Percentiles rank a stretch among this genome's conserved stretches.
These are phyloP conservation scores for Podospora pseudopauciseta DNA, from an alignment of 495 filamentous ascomycete genomes.

Conservation along the genomic window DNA sequence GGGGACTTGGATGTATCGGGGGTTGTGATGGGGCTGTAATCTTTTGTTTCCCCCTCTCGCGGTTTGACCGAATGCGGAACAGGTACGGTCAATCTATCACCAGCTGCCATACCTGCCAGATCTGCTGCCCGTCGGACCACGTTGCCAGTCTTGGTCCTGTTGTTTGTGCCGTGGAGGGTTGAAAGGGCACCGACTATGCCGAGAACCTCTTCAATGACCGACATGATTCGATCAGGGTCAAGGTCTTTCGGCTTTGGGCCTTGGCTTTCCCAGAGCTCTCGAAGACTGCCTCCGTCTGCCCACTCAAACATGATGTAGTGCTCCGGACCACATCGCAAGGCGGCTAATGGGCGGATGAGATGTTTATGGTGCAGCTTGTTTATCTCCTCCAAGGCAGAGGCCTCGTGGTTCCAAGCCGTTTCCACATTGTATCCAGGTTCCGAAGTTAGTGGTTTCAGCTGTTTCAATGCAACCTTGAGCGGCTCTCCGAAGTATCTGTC, in stretches of 20 bases:
- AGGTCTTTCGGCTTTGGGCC: neutral
- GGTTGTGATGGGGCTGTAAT: neutral
- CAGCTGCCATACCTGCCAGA: neutral
- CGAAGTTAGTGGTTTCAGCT: neutral
- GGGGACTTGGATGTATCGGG: neutral
- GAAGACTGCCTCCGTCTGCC: conserved; percentile 11
- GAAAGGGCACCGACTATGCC: neutral
- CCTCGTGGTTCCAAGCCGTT: conserved; percentile 6
- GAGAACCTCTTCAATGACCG: neutral
- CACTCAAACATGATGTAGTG: conserved; percentile 16
- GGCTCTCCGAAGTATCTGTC: neutral
- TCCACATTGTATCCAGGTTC: neutral
- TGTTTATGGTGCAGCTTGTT: conserved; percentile 8
- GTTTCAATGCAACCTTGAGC: conserved; percentile 7
- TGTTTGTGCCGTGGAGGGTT: conserved; percentile 2
- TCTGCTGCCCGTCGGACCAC: neutral
- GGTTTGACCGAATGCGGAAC: neutral
- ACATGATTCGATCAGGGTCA: neutral
- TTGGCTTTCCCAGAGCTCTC: conserved; percentile 6
- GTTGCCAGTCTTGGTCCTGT: neutral
- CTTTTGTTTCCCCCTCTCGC: neutral
- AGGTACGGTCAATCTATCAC: neutral
- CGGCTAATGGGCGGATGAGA: conserved; percentile 7
- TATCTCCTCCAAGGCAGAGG: conserved; percentile 4
- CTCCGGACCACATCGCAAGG: neutral